A percentile compares a stretch with the other conserved stretches of the same genome.
Conservation (phyloP, 441 rosid species). For the Pelargonium fulgidum region DNA sequence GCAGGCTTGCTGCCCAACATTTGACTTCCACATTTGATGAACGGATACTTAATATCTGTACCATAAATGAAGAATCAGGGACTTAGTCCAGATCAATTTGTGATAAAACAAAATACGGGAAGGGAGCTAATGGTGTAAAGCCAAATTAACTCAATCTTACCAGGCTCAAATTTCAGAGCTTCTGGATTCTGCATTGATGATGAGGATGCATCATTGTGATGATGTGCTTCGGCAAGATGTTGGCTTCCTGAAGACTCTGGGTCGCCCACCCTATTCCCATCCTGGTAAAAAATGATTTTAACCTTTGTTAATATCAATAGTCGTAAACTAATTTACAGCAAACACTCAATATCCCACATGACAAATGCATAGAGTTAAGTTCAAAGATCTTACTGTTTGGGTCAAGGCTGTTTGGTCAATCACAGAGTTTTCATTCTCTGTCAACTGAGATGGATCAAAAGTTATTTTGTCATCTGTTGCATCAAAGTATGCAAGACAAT, state of each 20-base stretch:
- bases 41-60: constrained; percentile 60
- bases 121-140: neutral
- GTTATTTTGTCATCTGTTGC: constrained; percentile 40
- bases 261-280: constrained; percentile 35
- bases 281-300: constrained; percentile 32
- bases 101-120: neutral
- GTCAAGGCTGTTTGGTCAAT: constrained; percentile 28
- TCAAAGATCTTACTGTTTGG: constrained; percentile 36
- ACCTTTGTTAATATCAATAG: neutral
- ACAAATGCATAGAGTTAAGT: neutral
- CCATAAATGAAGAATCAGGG: constrained; percentile 7
- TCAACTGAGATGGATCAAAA: constrained; percentile 47
- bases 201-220: constrained; percentile 41
- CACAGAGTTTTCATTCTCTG: constrained; percentile 31
- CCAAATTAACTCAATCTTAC: constrained; percentile 30
- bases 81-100: constrained; percentile 7
- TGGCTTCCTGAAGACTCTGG: constrained; percentile 26
- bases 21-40: constrained; percentile 60
- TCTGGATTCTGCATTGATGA: constrained; percentile 48
- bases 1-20: constrained; percentile 69
- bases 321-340: neutral
- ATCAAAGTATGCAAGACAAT: constrained; percentile 62
- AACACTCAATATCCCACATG: neutral
- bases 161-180: constrained; percentile 35
- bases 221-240: constrained; percentile 28